Evolutionary conservation across 768 basidiomycete species (phyloP).

Genomic region (Mycena chlorophos): DNA sequence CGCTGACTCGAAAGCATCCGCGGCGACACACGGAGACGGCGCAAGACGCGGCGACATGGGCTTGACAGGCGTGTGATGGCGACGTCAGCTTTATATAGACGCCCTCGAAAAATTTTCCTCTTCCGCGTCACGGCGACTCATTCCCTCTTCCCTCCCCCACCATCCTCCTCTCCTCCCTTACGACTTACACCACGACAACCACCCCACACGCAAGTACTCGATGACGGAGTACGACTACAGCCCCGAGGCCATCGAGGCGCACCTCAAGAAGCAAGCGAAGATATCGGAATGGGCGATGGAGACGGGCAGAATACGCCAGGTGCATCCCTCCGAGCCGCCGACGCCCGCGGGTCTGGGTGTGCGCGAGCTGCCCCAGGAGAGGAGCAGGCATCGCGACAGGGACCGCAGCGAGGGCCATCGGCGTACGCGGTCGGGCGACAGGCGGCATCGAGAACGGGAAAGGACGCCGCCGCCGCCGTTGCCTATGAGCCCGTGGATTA

Average conservation of each 20-base stretch:
- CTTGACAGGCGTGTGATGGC: no score
- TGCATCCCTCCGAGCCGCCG: conserved; percentile 5
- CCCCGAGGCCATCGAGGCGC: conserved; percentile 38
- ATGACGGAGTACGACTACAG: conserved; percentile 51
- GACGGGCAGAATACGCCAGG: conserved; percentile 19
- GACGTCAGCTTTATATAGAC: no score
- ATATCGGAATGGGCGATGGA: conserved; percentile 37
- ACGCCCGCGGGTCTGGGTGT: background rate
- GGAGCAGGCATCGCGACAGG: background rate
- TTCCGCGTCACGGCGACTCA: no score
- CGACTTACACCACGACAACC: no score
- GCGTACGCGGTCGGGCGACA: background rate
- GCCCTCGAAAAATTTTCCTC: no score
- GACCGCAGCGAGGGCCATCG: background rate
- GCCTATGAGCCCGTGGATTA: background rate
- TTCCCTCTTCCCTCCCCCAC: no score
- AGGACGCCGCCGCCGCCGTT: conserved; percentile 3
- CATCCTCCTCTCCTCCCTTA: no score
- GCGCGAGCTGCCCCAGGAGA: background rate
- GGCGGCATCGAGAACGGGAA: background rate
- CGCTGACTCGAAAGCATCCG: no score
- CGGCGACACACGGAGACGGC: no score
- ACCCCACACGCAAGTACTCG: no score
- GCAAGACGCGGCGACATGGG: no score
- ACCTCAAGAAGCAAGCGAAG: conserved; percentile 35